Evolutionary conservation across 148 eudicot species (phyloP).

Genomic region (Bassia scoparia): DNA sequence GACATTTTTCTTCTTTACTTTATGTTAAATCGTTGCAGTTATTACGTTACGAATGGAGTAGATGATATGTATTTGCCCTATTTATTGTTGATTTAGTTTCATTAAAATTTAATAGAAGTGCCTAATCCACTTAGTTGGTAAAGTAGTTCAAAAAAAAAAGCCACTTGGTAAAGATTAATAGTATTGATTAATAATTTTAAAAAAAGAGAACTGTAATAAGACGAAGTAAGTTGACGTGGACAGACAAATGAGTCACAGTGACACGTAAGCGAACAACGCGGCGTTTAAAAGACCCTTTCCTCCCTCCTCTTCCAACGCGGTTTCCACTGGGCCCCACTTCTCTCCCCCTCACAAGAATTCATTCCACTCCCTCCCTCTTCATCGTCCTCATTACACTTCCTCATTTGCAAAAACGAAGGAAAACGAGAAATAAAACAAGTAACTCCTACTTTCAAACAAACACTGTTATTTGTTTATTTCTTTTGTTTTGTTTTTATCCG

Average conservation of each 20-base stretch:
- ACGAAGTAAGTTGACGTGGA: conserved; percentile 22
- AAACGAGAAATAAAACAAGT: background rate
- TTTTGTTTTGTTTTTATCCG: background rate
- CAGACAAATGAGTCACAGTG: conserved; percentile 1
- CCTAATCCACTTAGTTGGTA: too few relatives aligned
- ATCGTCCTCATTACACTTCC: background rate
- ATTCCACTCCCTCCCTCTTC: background rate
- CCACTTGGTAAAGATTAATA: too few relatives aligned
- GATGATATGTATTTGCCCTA: too few relatives aligned
- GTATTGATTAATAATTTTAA: too few relatives aligned
- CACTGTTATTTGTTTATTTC: background rate
- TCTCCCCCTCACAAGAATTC: conserved; percentile 2
- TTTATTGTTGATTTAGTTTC: too few relatives aligned
- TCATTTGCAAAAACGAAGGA: background rate
- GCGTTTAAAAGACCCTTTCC: conserved; percentile 8
- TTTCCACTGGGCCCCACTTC: conserved; percentile 18
- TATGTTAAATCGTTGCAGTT: too few relatives aligned
- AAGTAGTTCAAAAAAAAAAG: too few relatives aligned
- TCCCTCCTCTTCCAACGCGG: conserved; percentile 4
- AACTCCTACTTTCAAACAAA: background rate
- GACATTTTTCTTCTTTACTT: too few relatives aligned
- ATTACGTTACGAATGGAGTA: too few relatives aligned
- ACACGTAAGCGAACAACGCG: conserved; percentile 18
- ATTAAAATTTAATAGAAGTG: too few relatives aligned
- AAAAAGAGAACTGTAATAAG: too few relatives aligned